phyloP scores from a whole-genome alignment of 1,284 basidiomycete genomes.

The Farysia itapuensis region DNA sequence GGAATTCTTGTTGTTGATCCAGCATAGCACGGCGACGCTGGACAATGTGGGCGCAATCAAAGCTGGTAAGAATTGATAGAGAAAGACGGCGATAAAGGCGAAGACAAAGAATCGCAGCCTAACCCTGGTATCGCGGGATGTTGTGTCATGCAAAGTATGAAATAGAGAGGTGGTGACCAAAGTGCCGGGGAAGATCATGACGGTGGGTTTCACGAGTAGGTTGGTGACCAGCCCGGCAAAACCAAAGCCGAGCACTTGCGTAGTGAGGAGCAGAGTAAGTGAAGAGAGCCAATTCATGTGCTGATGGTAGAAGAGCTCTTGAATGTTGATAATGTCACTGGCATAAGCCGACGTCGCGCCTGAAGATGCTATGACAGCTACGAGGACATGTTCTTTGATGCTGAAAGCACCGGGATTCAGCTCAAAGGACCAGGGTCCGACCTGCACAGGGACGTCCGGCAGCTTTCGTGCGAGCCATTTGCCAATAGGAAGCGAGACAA shows the following conservation, averaged over 20 bases:
- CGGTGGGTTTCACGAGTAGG: slow-evolving; percentile 55
- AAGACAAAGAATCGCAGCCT: slow-evolving; percentile 63
- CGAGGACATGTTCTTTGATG: slow-evolving; percentile 62
- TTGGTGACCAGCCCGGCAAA: slow-evolving; percentile 57
- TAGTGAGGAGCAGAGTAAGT: slow-evolving; percentile 54
- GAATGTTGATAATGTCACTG: slow-evolving; percentile 59
- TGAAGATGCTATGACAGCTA: slow-evolving; percentile 63
- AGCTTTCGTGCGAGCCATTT: slow-evolving; percentile 58
- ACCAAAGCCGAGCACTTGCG: slow-evolving; percentile 58
- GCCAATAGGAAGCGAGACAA: slow-evolving; percentile 63
- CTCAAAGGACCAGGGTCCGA: slow-evolving; percentile 51
- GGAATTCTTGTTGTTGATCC: slow-evolving; percentile 61
- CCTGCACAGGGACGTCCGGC: slow-evolving; percentile 52
- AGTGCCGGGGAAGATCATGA: slow-evolving; percentile 63
- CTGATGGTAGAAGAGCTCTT: slow-evolving; percentile 57
- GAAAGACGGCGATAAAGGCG: slow-evolving; percentile 60
- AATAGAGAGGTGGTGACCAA: slow-evolving; percentile 64
- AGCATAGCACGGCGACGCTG: slow-evolving; percentile 63
- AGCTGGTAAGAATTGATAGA: slow-evolving; percentile 63
- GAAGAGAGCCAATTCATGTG: slow-evolving; percentile 52
- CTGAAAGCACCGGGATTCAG: slow-evolving; percentile 64
- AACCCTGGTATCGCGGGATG: slow-evolving; percentile 56
- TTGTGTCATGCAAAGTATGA: slow-evolving; percentile 63
- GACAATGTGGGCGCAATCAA: slow-evolving; percentile 64
- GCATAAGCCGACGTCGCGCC: slow-evolving; percentile 60